Evolutionary conservation across 306 rosid species (phyloP), one percentile per base, ranked within the genome.

Genomic region (Quercus agrifolia): DNA sequence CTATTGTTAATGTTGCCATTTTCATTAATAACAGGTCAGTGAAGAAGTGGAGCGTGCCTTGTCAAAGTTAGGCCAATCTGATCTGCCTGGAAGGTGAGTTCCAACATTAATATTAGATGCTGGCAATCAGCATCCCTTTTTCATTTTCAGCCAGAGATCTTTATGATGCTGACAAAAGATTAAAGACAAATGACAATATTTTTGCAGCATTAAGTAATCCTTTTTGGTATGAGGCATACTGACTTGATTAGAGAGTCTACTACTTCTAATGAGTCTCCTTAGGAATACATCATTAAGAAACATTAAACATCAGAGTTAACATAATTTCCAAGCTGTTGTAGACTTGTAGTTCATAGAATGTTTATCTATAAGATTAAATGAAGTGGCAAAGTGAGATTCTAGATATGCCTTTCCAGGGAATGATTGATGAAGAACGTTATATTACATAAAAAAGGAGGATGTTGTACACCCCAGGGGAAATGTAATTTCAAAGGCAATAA

Each of bases 31-130:
- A 78, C 74, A 93, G 98, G 97, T 93, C 68, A 91, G 94, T 74
- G 95, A 93, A 88, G 98, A 93, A 82, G 89, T 91, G 74, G 97
- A 90, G 83, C 93, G 94, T 51, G 97, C 94, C 75, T 85, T 93
- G 84, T 78, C 85, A 11, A 91, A 88, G 81, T 57, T 90, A 55
- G 94, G 84, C 71, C 86, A 74, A 68, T 86, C 56, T 75, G 85
- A 84, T 70, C 77, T 88, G 49, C 75, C 87, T 76, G 93, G 81
- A 66, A 90, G 97, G 98, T 93, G 81, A 83, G 92, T 86, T 84
- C 62, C 71, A 64, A 11, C 61, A 21, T 28, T 23, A 77, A 11
- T 15, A 70, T 46, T 19, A 56, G 79, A 62, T 25, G 68, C 64
- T 64, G 61, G 38, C 71, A 74, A 49, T 63, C 27, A 27, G n/a